Percentiles rank a stretch among this genome's conserved stretches.
Evolutionary conservation across 257 asterid species (phyloP).

Genomic region (Jacaranda mimosifolia): DNA sequence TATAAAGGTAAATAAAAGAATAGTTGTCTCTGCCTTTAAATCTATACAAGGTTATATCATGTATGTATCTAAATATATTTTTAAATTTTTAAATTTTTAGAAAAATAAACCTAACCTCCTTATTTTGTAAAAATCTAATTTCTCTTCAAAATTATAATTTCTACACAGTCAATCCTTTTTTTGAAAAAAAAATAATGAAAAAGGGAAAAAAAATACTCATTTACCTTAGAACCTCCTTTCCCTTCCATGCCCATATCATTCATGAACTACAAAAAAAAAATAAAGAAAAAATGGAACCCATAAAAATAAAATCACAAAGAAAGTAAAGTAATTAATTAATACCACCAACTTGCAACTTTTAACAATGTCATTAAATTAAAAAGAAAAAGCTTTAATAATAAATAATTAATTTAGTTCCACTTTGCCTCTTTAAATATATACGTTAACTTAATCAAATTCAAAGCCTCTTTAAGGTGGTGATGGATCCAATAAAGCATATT

Average conservation of each 20-base stretch:
- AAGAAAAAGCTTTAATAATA: slow-evolving; percentile 2
- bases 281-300: background rate
- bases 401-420: background rate
- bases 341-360: slow-evolving; percentile 12
- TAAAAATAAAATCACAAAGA: background rate
- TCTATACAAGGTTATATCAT: no score
- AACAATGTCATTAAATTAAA: slow-evolving; percentile 4
- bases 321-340: background rate
- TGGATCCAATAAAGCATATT: slow-evolving; percentile 50
- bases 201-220: background rate
- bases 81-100: no score
- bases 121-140: no score
- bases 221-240: slow-evolving; percentile 44
- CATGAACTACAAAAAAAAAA: slow-evolving; percentile 37
- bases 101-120: no score
- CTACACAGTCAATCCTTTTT: background rate
- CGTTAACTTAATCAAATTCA: background rate
- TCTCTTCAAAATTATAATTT: no score
- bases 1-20: no score
- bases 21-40: no score
- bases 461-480: slow-evolving; percentile 32
- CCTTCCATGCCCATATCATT: slow-evolving; percentile 43
- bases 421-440: slow-evolving; percentile 23
- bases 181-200: background rate
- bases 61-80: no score